These are phyloP conservation scores for Lipomyces yamanashiensis DNA, from an alignment of 805 yeast species.

Conservation along the genomic window DNA sequence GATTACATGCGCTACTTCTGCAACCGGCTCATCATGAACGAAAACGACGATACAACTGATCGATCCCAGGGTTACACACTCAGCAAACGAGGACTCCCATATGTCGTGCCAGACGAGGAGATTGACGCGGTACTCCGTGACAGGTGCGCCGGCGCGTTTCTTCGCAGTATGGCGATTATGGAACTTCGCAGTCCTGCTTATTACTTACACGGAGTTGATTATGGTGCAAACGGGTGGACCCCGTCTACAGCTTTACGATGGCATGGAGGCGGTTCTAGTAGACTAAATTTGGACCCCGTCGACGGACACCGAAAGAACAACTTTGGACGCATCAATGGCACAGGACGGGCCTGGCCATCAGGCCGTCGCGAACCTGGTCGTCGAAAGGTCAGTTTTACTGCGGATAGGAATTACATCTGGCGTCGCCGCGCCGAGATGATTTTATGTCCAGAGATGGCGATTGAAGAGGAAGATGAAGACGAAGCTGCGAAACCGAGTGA, in stretches of 20 bases:
- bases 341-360: not conserved
- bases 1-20: slow-evolving; percentile 20
- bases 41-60: no score
- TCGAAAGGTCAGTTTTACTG: slow-evolving; percentile 4
- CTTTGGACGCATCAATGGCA: not conserved
- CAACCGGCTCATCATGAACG: not conserved
- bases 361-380: not conserved
- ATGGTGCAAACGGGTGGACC: not conserved
- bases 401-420: slow-evolving; percentile 34
- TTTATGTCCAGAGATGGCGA: slow-evolving; percentile 15
- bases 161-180: slow-evolving; percentile 18
- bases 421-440: slow-evolving; percentile 24
- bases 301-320: no score
- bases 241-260: not conserved
- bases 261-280: not conserved
- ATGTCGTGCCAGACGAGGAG: slow-evolving; percentile 2
- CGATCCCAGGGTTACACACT: not conserved
- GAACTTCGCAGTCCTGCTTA: slow-evolving; percentile 8
- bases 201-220: slow-evolving; percentile 7
- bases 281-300: no score
- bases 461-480: slow-evolving; percentile 11
- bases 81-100: not conserved
- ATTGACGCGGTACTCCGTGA: slow-evolving; percentile 14
- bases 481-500: not conserved
- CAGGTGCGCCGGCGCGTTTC: slow-evolving; percentile 11